phyloP scores from a whole-genome alignment of 208 protist species.

The Leishmania aethiopica region DNA sequence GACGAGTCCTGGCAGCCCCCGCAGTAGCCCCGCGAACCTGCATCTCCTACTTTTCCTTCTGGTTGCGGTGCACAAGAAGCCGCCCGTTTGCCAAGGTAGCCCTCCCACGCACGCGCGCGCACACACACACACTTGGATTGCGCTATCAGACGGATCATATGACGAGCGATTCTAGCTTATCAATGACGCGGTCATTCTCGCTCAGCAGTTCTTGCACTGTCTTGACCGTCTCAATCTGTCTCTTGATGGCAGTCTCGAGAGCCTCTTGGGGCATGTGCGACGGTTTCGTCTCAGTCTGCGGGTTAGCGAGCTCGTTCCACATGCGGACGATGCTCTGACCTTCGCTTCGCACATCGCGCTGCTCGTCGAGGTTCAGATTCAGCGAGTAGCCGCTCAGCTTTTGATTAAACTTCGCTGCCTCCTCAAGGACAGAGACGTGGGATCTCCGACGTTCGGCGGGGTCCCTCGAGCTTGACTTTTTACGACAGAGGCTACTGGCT shows the following conservation, averaged over 20 bases:
- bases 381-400: constrained; percentile 72
- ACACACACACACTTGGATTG: background rate
- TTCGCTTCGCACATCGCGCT: constrained; percentile 37
- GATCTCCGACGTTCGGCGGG: background rate
- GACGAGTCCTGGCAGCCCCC: background rate
- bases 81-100: background rate
- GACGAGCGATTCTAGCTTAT: constrained; percentile 60
- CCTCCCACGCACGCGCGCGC: background rate
- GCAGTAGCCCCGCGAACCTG: too few species aligned
- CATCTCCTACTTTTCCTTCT: background rate
- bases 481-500: constrained; percentile 29
- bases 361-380: constrained; percentile 42
- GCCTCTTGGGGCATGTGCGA: constrained; percentile 61
- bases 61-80: background rate
- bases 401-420: constrained; percentile 42
- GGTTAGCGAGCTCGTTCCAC: constrained; percentile 71
- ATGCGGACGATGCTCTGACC: constrained; percentile 77
- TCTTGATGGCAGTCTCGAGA: constrained; percentile 77
- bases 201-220: constrained; percentile 56
- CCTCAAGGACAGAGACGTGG: background rate
- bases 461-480: constrained; percentile 18
- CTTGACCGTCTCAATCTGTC: constrained; percentile 72
- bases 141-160: constrained; percentile 13
- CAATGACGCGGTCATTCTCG: constrained; percentile 67
- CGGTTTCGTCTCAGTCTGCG: constrained; percentile 45